A percentile compares a stretch with the other conserved stretches of the same genome.
phyloP scores from a whole-genome alignment of 2,329 filamentous ascomycete species.

The Akanthomyces lecanii region DNA sequence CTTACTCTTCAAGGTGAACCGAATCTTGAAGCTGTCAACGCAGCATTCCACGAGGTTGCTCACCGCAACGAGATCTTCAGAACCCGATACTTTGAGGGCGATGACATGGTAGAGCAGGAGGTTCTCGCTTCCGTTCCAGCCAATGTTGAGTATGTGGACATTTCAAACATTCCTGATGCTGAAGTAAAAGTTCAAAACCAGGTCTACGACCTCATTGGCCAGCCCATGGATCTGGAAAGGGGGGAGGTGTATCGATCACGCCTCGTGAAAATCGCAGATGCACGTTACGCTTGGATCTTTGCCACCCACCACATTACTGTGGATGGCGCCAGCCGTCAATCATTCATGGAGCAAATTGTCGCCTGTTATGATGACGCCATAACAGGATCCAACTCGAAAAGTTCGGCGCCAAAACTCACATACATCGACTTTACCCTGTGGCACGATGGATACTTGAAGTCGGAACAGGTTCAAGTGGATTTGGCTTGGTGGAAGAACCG shows the following conservation, averaged over 20 bases:
- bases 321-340: constrained; percentile 2
- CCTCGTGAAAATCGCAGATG: not conserved
- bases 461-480: not conserved
- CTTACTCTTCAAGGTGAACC: not conserved
- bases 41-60: constrained; percentile 1
- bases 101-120: constrained; percentile 8
- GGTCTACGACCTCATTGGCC: not conserved
- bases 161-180: not conserved
- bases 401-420: not conserved
- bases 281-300: constrained; percentile 3
- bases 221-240: constrained; percentile 8
- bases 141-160: constrained; percentile 1
- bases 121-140: not conserved
- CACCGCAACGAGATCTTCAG: constrained; percentile 2
- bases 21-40: not conserved
- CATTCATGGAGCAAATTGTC: constrained; percentile 2
- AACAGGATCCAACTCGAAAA: not conserved
- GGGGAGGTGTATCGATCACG: not conserved
- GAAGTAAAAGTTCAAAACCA: not conserved
- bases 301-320: constrained; percentile 9
- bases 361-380: constrained; percentile 2
- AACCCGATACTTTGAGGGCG: constrained; percentile 1
- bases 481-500: constrained; percentile 6
- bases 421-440: constrained; percentile 5
- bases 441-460: constrained; percentile 8